Evolutionary conservation across 441 rosid genomes (phyloP).

Genomic region (Manihot esculenta): DNA sequence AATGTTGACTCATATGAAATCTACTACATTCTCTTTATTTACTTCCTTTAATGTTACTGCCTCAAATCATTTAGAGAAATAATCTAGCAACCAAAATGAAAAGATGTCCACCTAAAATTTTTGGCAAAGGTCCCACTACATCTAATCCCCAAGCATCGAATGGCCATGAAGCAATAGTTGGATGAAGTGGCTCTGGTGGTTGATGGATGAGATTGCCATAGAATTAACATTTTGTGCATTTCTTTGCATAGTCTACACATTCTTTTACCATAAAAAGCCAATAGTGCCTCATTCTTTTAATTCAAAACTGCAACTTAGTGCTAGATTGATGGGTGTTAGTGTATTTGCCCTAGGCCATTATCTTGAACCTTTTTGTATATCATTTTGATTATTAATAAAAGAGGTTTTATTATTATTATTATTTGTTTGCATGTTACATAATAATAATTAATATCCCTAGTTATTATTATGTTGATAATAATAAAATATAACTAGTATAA

Average conservation of each 20-base stretch:
- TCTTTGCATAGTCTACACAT: not conserved
- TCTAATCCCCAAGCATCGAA: constrained; percentile 18
- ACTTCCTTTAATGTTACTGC: not conserved
- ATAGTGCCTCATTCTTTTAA: constrained; percentile 13
- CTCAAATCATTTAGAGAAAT: not conserved
- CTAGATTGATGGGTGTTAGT: no score
- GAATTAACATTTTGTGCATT: constrained; percentile 7
- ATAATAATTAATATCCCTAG: no score
- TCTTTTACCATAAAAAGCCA: constrained; percentile 11
- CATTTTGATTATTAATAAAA: no score
- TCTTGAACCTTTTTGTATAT: no score
- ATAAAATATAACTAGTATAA: no score
- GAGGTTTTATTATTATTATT: no score
- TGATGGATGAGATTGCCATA: not conserved
- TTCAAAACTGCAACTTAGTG: not conserved
- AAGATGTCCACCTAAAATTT: not conserved
- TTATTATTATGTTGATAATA: no score
- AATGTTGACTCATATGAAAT: not conserved
- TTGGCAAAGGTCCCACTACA: not conserved
- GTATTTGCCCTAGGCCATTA: no score
- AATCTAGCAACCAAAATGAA: not conserved
- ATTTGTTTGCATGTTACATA: no score
- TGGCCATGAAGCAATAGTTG: not conserved
- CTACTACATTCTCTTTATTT: not conserved
- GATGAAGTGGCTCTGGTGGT: not conserved